Evolutionary conservation across 495 filamentous ascomycete species (phyloP).

Genomic region (Aspergillus sclerotioniger): DNA sequence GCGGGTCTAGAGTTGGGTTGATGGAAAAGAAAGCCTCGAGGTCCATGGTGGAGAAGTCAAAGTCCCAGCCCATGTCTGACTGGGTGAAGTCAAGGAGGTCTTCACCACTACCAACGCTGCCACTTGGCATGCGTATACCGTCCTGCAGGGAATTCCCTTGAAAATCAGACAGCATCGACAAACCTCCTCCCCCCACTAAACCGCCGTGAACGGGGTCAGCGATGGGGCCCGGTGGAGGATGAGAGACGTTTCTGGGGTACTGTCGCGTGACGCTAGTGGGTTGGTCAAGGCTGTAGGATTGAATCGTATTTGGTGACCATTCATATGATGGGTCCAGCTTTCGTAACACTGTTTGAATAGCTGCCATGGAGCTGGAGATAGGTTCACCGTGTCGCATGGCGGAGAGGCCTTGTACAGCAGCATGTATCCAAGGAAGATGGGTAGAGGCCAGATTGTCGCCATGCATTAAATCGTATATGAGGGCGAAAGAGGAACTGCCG

Average conservation of each 20-base stretch:
- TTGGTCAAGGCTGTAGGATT: not conserved
- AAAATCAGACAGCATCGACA: constrained; percentile 20
- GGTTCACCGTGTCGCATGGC: constrained; percentile 33
- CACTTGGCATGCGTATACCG: constrained; percentile 24
- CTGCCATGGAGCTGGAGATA: constrained; percentile 29
- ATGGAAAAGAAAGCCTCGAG: constrained; percentile 43
- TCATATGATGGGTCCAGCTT: constrained; percentile 38
- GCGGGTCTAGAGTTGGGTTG: constrained; percentile 24
- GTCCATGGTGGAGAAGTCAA: constrained; percentile 49
- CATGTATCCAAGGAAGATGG: constrained; percentile 44
- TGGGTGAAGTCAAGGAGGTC: constrained; percentile 43
- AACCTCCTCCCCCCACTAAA: not conserved
- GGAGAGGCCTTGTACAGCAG: constrained; percentile 30
- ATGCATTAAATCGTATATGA: constrained; percentile 44
- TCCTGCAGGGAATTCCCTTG: constrained; percentile 24
- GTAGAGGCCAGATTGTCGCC: constrained; percentile 28
- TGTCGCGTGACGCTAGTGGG: not conserved
- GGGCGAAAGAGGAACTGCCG: constrained; percentile 34
- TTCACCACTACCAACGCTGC: constrained; percentile 30
- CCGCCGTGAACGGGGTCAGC: not conserved
- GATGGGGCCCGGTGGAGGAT: not conserved
- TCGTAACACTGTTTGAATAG: constrained; percentile 34
- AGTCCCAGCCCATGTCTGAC: constrained; percentile 46
- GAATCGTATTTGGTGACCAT: constrained; percentile 19
- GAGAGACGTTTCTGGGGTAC: not conserved